A percentile compares a stretch with the other conserved stretches of the same genome.
phyloP scores from a whole-genome alignment of 148 eudicot genomes.

The Euryodendron excelsum region DNA sequence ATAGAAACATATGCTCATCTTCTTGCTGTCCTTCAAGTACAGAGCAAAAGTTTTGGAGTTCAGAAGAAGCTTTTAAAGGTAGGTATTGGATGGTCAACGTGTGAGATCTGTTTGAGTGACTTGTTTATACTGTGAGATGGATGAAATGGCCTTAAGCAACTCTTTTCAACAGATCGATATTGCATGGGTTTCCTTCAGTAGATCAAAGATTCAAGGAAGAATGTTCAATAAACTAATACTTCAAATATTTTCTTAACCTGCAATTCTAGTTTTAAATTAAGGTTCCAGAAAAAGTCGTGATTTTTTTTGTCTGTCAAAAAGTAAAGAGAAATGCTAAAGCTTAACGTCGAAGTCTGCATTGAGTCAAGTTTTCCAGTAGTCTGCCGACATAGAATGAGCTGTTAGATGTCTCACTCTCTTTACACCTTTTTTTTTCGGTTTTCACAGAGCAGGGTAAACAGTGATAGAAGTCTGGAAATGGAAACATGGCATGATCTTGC shows the following conservation, averaged over 20 bases:
- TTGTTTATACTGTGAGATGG: not conserved
- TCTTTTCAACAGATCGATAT: not conserved
- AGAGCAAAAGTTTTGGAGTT: conserved; percentile 49
- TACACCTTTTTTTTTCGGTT: not conserved
- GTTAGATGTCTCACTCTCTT: not conserved
- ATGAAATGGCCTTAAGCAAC: not conserved
- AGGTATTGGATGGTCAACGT: not conserved
- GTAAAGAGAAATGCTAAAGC: not conserved
- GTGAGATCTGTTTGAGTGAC: not conserved
- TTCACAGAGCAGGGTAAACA: conserved; percentile 50
- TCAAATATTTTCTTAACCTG: not conserved
- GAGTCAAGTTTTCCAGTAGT: not conserved
- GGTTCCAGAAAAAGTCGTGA: not conserved
- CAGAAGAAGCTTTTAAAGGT: conserved; percentile 57
- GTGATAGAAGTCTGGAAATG: conserved; percentile 58
- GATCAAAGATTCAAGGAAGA: not conserved
- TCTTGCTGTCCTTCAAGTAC: conserved; percentile 84
- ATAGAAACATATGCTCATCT: conserved; percentile 66
- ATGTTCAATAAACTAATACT: not conserved
- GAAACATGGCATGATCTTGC: conserved; percentile 97
- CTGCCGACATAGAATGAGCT: not conserved
- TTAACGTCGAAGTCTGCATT: not conserved
- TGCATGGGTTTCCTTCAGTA: not conserved
- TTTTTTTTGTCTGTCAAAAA: not conserved
- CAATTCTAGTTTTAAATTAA: not conserved